Evolutionary conservation across 2,329 filamentous ascomycete species (phyloP).

Genomic region (Colletotrichum acutatum): DNA sequence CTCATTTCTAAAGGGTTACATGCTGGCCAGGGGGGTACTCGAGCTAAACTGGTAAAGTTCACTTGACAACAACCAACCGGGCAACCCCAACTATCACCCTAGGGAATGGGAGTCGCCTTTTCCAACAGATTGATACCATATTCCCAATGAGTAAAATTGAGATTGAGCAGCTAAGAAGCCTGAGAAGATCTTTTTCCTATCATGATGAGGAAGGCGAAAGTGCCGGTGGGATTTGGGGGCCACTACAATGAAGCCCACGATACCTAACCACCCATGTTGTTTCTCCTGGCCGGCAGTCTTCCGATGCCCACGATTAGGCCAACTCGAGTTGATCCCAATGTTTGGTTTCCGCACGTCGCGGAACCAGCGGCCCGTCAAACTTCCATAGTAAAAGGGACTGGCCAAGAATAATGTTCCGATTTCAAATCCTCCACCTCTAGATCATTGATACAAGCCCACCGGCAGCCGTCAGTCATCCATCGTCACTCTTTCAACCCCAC

Average conservation of each 20-base stretch:
- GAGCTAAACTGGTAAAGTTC: background rate
- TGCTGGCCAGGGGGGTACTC: background rate
- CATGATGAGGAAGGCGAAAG: background rate
- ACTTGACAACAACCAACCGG: background rate
- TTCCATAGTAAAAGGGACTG: background rate
- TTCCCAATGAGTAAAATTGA: too few species aligned
- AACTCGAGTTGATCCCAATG: slow-evolving; percentile 8
- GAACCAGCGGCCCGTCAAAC: background rate
- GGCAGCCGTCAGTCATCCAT: background rate
- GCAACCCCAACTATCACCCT: background rate
- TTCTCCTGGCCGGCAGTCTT: background rate
- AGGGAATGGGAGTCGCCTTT: background rate
- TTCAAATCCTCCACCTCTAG: slow-evolving; percentile 14
- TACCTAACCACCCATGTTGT: background rate
- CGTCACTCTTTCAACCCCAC: slow-evolving; percentile 14
- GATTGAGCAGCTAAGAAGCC: background rate
- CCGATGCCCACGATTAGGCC: background rate
- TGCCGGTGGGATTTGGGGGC: background rate
- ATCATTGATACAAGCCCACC: background rate
- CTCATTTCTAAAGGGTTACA: background rate
- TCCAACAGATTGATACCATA: background rate
- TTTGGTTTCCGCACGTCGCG: background rate
- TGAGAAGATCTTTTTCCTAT: background rate
- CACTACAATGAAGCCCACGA: background rate
- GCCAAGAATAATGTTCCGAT: slow-evolving; percentile 11